Conservation (phyloP, 257 asterid genomes). For the Buddleja alternifolia region DNA sequence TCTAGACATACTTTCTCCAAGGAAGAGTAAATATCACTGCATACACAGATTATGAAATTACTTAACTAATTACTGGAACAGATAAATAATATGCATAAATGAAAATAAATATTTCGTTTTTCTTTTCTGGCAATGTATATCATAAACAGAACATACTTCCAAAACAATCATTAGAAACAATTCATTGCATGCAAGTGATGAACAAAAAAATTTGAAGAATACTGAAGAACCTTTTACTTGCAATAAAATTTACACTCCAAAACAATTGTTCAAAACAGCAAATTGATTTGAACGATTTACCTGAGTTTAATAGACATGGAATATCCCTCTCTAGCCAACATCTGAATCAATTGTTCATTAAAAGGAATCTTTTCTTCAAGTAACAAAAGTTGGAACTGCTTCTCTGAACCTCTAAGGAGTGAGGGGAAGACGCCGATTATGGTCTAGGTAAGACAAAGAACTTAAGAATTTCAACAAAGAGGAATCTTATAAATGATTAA, state of each 20-base stretch:
- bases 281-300: conserved; percentile 42
- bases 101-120: background rate
- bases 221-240: conserved; percentile 11
- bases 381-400: conserved; percentile 55
- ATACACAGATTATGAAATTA: conserved; percentile 30
- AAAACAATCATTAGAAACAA: background rate
- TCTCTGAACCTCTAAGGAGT: conserved; percentile 74
- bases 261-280: conserved; percentile 17
- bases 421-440: conserved; percentile 71
- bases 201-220: background rate
- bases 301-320: conserved; percentile 56
- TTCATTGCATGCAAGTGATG: background rate
- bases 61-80: conserved; percentile 18
- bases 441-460: conserved; percentile 50
- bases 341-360: conserved; percentile 63
- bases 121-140: background rate
- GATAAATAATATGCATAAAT: conserved; percentile 5
- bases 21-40: conserved; percentile 68
- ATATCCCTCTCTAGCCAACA: conserved; percentile 70
- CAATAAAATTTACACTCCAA: conserved; percentile 23
- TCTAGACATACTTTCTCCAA: conserved; percentile 76
- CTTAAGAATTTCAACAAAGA: background rate
- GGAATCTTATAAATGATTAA: conserved; percentile 12
- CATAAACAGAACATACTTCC: background rate
- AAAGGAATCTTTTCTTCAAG: conserved; percentile 58